phyloP scores from a whole-genome alignment of 2,329 filamentous ascomycete genomes.

The Nannizziopsis arthrosporioides region DNA sequence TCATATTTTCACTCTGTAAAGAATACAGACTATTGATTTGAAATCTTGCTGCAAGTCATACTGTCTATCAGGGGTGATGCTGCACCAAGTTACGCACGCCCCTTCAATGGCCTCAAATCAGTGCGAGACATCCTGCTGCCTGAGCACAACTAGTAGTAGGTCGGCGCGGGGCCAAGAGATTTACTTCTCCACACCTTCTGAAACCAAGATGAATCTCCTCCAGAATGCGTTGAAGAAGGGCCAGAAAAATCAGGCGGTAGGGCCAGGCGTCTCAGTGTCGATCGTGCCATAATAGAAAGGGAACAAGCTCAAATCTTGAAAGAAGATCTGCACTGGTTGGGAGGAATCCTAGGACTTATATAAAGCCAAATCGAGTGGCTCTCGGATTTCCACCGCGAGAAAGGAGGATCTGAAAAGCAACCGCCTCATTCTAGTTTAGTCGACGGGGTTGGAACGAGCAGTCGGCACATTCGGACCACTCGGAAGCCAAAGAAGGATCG shows the following conservation, averaged over 20 bases:
- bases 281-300: not conserved
- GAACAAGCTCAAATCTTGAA: not conserved
- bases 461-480: not conserved
- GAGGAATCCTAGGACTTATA: not conserved
- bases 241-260: not conserved
- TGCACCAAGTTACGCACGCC: too few species aligned
- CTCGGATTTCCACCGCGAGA: not conserved
- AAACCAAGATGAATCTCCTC: too few species aligned
- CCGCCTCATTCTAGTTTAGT: slow-evolving; percentile 10
- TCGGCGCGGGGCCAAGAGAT: too few species aligned
- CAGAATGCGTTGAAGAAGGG: not conserved
- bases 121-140: too few species aligned
- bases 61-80: too few species aligned
- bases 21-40: too few species aligned
- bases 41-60: too few species aligned
- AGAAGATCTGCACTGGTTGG: not conserved
- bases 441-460: not conserved
- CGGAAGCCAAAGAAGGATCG: not conserved
- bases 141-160: too few species aligned
- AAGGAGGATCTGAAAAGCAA: not conserved
- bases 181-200: too few species aligned
- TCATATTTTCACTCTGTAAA: too few species aligned
- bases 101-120: too few species aligned
- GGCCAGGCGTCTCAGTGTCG: slow-evolving; percentile 7
- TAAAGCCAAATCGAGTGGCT: slow-evolving; percentile 6